These are phyloP conservation scores for Kluyveromyces nonfermentans DNA, from an alignment of 805 yeast genomes.

Conservation along the genomic window DNA sequence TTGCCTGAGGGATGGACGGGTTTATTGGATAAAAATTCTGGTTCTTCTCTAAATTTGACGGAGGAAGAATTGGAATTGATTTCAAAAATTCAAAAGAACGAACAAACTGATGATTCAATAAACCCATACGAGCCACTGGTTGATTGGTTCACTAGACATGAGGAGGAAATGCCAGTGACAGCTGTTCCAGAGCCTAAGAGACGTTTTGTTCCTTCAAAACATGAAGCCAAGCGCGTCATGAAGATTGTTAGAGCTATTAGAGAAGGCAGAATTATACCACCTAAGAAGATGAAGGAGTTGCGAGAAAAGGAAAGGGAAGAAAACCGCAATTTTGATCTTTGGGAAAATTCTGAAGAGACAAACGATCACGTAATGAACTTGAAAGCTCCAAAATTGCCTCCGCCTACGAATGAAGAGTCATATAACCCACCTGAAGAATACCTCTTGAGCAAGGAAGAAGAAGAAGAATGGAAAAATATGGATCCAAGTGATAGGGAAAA, in stretches of 20 bases:
- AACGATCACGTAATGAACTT: slow-evolving; percentile 79
- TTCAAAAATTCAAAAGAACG: slow-evolving; percentile 74
- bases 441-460: slow-evolving; percentile 69
- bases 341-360: slow-evolving; percentile 62
- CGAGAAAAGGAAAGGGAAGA: slow-evolving; percentile 44
- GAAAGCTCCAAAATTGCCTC: slow-evolving; percentile 91
- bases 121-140: slow-evolving; percentile 90
- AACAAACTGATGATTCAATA: slow-evolving; percentile 66
- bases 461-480: slow-evolving; percentile 53
- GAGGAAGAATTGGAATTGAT: slow-evolving; percentile 85
- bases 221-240: slow-evolving; percentile 94
- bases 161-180: slow-evolving; percentile 82
- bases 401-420: slow-evolving; percentile 94
- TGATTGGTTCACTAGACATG: slow-evolving; percentile 88
- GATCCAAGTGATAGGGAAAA: slow-evolving; percentile 73
- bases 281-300: slow-evolving; percentile 44
- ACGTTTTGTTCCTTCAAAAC: slow-evolving; percentile 91
- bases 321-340: slow-evolving; percentile 60
- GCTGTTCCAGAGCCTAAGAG: slow-evolving; percentile 97
- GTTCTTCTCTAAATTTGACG: slow-evolving; percentile 70
- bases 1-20: slow-evolving; percentile 99
- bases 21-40: slow-evolving; percentile 80
- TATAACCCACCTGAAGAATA: slow-evolving; percentile 98
- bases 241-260: slow-evolving; percentile 93
- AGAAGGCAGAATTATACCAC: slow-evolving; percentile 87